Percentiles rank a stretch among this genome's conserved stretches.
These are phyloP conservation scores for Tulasnella sp. DNA, from an alignment of 768 basidiomycete species.

Conservation along the genomic window DNA sequence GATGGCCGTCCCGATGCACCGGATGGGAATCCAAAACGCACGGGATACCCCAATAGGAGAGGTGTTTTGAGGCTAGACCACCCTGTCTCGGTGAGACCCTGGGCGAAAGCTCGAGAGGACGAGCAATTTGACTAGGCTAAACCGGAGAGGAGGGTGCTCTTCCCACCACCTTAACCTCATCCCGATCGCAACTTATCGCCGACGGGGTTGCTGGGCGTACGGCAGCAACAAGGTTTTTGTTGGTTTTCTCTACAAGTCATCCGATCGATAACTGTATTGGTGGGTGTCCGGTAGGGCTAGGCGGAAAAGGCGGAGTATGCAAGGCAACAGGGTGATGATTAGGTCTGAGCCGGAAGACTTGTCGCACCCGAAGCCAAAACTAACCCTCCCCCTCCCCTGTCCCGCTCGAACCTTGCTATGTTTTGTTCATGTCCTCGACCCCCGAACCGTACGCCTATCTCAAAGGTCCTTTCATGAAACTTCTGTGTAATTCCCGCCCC, in stretches of 20 bases:
- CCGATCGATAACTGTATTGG: background rate
- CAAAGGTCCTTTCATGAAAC: background rate
- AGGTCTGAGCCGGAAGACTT: background rate
- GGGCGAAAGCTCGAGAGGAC: background rate
- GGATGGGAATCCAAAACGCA: background rate
- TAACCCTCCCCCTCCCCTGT: background rate
- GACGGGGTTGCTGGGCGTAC: background rate
- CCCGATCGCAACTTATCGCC: background rate
- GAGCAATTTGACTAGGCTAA: background rate
- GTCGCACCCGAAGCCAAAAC: background rate
- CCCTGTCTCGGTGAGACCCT: background rate
- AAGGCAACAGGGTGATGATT: background rate
- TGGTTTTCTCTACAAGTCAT: background rate
- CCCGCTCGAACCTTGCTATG: background rate
- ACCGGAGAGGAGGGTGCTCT: background rate
- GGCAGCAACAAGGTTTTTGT: background rate
- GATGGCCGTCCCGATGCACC: background rate
- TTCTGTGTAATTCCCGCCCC: background rate
- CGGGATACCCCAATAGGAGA: background rate
- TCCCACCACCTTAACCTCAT: background rate
- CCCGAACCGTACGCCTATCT: background rate
- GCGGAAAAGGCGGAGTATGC: background rate
- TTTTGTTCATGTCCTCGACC: background rate
- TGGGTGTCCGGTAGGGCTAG: background rate
- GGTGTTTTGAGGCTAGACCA: background rate